Conservation (phyloP, 441 rosid species). For the Mallotus repandus region DNA sequence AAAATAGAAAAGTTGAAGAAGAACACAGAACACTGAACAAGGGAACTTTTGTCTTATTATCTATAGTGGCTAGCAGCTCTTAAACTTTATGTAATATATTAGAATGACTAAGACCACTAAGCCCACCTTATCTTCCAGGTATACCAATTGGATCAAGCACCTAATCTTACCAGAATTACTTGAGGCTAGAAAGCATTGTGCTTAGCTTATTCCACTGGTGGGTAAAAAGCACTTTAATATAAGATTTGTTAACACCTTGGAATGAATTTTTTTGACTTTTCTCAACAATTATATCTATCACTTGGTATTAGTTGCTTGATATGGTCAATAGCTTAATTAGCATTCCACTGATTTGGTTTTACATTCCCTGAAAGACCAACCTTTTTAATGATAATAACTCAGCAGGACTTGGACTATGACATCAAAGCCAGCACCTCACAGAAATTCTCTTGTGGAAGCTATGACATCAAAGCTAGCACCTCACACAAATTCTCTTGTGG, state of each 20-base stretch:
- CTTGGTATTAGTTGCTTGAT: constrained; percentile 2
- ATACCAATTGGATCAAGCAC: constrained; percentile 21
- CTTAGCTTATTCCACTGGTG: constrained; percentile 15
- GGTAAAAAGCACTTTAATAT: constrained; percentile 20
- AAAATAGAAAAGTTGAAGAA: background rate
- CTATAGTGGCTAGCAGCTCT: background rate
- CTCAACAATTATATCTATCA: constrained; percentile 3
- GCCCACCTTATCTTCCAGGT: constrained; percentile 31
- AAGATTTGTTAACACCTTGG: background rate
- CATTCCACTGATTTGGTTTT: constrained; percentile 7
- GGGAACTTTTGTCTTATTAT: background rate
- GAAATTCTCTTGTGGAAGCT: no score
- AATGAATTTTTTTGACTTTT: background rate
- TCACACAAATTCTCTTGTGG: no score
- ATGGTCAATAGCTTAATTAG: constrained; percentile 12
- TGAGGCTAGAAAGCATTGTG: constrained; percentile 21
- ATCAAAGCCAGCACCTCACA: no score
- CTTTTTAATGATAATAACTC: constrained; percentile 16
- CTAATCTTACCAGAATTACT: constrained; percentile 31
- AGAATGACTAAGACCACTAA: constrained; percentile 32
- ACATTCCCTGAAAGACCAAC: background rate
- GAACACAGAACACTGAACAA: background rate
- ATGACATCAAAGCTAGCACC: no score
- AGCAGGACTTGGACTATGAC: background rate
- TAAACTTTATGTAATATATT: constrained; percentile 10